These are phyloP conservation scores for bread wheat (Triticum aestivum) DNA, from an alignment of 176 grass and related monocot genomes.

Conservation along the genomic window IWGSC_CS_RefSeq_v2.1 NC_057794.1:13193269-13193768, in stretches of 20 bases:
- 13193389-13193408: constrained; percentile 62
- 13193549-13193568: constrained; percentile 80
- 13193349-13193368: too few relatives aligned
- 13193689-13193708: background rate
- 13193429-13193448: constrained; percentile 62
- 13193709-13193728: too few relatives aligned
- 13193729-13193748: too few relatives aligned
- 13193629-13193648: constrained; percentile 55
- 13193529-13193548: constrained; percentile 56
- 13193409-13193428: constrained; percentile 52
- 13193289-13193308: too few relatives aligned
- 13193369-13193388: constrained; percentile 29
- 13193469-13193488: constrained; percentile 51
- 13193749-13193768: constrained; percentile 49
- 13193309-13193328: too few relatives aligned
- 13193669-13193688: background rate
- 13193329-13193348: too few relatives aligned
- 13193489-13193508: constrained; percentile 66
- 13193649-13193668: constrained; percentile 47
- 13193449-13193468: constrained; percentile 81
- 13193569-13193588: constrained; percentile 86
- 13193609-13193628: constrained; percentile 56
- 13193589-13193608: constrained; percentile 60
- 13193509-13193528: constrained; percentile 61
- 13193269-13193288: constrained; percentile 50